Base-by-base conservation (phyloP, 2,329 filamentous ascomycete genomes). In the Aureobasidium sp. region DNA sequence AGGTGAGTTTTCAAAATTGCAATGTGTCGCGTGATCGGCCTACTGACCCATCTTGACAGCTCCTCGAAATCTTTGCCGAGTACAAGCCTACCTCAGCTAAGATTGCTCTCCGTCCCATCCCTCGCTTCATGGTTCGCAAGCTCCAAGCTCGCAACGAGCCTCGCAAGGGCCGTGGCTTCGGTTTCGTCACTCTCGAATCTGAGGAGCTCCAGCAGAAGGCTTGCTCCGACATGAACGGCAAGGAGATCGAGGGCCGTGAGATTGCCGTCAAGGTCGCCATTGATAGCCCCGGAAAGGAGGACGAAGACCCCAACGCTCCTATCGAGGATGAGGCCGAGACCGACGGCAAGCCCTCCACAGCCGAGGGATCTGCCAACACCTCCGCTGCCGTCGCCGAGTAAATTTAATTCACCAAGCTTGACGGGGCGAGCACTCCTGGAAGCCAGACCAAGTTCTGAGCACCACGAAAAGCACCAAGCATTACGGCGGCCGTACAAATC, bases 121-220 rank as follows among this genome's bases (percentile, higher is more conserved):
- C 94, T 70, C 92, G 93, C 72, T 99, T 97, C 84, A 99, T 99
- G 94, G 94, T 99, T 81, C 97, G 97, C 88, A 99, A 99, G 86
- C 90, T 99, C 66, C 92, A 96, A 81, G 92, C 93, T 72, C 93
- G 94, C 75, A 92, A 92, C 74, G 94, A 99, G 82, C 87, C 93
- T 72, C 94, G 94, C 82, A 99, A 99, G 88, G 94, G 94, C 65
- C 94, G 94, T 82, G 94, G 94, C 69, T 99, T 99, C 76, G 94
- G 94, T 69, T 99, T 99, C 77, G 94, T 99, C 67, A 97, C 92
- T 65, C 87, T 99, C 66, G 89, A 88, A 67, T 95, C 91, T 20
- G 93, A 99, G 83, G 92, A 96, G 79, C 79, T 93, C 73, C 94
- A 99, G 84, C 87, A 95, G 81, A 96, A 97, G 88, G 94, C 94